A percentile compares a stretch with the other conserved stretches of the same genome.
These are phyloP conservation scores for Mortierella sp. DNA, from an alignment of 371 early-diverging fungal genomes.

Conservation along the genomic window DNA sequence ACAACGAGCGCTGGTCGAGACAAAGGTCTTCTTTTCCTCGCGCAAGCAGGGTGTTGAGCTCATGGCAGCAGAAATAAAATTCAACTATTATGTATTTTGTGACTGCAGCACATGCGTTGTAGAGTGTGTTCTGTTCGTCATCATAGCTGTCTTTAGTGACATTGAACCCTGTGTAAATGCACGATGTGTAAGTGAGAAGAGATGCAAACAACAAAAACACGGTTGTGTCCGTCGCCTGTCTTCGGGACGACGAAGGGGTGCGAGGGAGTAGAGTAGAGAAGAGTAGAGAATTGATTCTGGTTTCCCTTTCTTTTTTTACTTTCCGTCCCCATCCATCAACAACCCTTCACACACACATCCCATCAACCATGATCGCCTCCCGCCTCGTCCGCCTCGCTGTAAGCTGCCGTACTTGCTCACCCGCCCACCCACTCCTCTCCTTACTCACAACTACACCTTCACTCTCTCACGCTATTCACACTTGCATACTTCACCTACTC, in stretches of 20 bases:
- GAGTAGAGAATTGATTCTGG: not conserved
- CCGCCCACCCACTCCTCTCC: not conserved
- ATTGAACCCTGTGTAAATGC: not conserved
- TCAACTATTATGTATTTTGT: too few relatives aligned
- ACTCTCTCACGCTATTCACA: not conserved
- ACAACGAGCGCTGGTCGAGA: not conserved
- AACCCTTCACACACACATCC: constrained; percentile 9
- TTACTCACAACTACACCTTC: too few relatives aligned
- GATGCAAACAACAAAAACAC: constrained; percentile 6
- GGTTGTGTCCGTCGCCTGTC: not conserved
- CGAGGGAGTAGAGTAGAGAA: not conserved
- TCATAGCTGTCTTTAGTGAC: too few relatives aligned
- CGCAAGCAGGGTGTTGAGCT: too few relatives aligned
- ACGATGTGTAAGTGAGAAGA: not conserved
- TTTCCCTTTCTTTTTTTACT: constrained; percentile 7
- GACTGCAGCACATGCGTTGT: not conserved
- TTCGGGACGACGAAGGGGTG: constrained; percentile 3
- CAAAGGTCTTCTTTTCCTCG: too few relatives aligned
- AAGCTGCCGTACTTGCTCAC: constrained; percentile 16
- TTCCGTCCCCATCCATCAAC: constrained; percentile 1
- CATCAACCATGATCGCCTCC: constrained; percentile 38
- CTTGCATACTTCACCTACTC: not conserved
- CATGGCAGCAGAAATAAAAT: too few relatives aligned
- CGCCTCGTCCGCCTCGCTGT: constrained; percentile 48
- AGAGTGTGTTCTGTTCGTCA: not conserved